phyloP scores from a whole-genome alignment of 805 yeast species.

The Schizosaccharomyces lindneri region DNA sequence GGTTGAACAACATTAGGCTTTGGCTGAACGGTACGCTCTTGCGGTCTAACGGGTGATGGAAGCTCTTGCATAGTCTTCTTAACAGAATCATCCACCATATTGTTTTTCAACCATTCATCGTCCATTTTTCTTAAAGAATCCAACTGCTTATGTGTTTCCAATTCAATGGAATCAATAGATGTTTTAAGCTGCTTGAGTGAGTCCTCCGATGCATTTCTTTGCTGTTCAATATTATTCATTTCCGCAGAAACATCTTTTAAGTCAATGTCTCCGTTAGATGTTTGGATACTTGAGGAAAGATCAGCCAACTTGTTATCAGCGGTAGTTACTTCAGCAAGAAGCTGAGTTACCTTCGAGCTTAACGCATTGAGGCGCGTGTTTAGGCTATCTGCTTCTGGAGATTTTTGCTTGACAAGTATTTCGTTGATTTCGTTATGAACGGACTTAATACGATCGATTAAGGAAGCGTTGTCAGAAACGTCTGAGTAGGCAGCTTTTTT shows the following conservation, averaged over 20 bases:
- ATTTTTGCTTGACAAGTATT: neutral
- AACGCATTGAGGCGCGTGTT: neutral
- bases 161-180: neutral
- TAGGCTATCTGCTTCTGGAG: neutral
- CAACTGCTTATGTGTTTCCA: neutral
- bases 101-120: neutral
- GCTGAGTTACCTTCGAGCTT: neutral
- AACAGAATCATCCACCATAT: neutral
- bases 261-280: too few relatives aligned
- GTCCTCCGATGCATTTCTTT: neutral
- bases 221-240: neutral
- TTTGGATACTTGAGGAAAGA: neutral
- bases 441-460: neutral
- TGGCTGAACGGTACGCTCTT: neutral
- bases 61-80: neutral
- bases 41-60: neutral
- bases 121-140: neutral
- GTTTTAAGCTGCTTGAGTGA: neutral
- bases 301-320: neutral
- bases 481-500: slow-evolving; percentile 16
- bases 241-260: neutral
- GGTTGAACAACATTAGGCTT: neutral
- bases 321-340: neutral
- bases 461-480: neutral
- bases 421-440: neutral